Evolutionary conservation across 257 asterid genomes (phyloP), one percentile per base, ranked within the genome.

Genomic region (Forsythia viridissima): DNA sequence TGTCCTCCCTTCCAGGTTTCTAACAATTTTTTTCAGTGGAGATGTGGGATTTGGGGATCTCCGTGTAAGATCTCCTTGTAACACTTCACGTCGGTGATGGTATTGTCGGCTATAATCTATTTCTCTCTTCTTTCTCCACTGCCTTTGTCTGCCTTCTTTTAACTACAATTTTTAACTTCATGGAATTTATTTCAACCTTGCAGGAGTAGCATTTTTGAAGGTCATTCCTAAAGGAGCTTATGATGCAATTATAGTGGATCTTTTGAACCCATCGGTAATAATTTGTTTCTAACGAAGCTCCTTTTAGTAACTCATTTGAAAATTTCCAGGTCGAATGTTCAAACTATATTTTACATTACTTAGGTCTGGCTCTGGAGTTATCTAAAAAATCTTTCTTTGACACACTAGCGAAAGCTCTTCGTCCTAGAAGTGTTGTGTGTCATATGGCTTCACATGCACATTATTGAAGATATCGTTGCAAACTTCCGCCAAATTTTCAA

Each of bases 361-460:
- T 90, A 94, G 99, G 99, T 71, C 99, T 98, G 8, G 99, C 99
- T 4, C 91, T 92, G 74, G 99, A 95, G 89, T 80, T 95, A 91
- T 95, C 93, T 70, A 97, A 95, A 79, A 95, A 89, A 85, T 98
- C 99, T 36, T 95, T 95, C 89, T 95, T 95, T 76, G 86, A 89
- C 72, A 85, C 92, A 5, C 93, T 95, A 39, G 93, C 98, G 66
- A 93, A 68, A 83, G 98, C 98, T 81, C 98, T 95, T 80, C 97
- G 99, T 16, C 98, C 97, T 15, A 98, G 99, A 63, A 98, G 99
- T 8, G 98, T 95, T 66, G 89, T 95, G 57, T 92, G 97, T 80
- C 87, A 95, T 93, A 79, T 95, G 99, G 99, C 98, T 93, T 83
- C 99, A 95, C 89, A 95, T 95, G 98, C 94, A 92, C 91, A 95